A percentile compares a stretch with the other conserved stretches of the same genome.
These are phyloP conservation scores for Desmodesmus armatus DNA, from an alignment of 139 green algal species.

Conservation along the genomic window DNA sequence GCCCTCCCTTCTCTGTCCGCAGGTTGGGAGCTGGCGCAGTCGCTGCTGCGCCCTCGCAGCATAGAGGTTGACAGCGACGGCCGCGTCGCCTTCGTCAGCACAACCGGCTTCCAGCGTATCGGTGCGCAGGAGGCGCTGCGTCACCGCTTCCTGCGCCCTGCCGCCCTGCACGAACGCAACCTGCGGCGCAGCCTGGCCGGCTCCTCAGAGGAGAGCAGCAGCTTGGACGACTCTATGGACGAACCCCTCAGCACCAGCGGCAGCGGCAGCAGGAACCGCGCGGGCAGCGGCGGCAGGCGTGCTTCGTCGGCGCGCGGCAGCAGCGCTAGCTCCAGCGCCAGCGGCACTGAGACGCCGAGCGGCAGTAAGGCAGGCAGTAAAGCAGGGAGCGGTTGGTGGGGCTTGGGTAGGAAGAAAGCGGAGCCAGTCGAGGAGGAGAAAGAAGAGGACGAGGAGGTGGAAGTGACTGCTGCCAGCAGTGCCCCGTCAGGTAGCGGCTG, in stretches of 20 bases:
- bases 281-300: not conserved
- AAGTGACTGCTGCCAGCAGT: not conserved
- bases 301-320: too few species aligned
- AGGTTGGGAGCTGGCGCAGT: constrained; percentile 71
- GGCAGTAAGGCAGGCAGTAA: constrained; percentile 5
- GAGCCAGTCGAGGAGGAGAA: not conserved
- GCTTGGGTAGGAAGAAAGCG: not conserved
- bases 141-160: constrained; percentile 35
- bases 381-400: constrained; percentile 34
- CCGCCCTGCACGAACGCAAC: not conserved
- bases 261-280: constrained; percentile 26
- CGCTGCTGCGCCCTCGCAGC: constrained; percentile 69
- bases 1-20: too few species aligned
- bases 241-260: not conserved
- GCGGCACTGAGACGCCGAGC: not conserved
- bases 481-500: too few species aligned
- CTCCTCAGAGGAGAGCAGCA: not conserved
- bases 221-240: not conserved
- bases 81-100: constrained; percentile 64
- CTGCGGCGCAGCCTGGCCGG: not conserved
- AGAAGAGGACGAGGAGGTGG: constrained; percentile 8
- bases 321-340: not conserved
- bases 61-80: constrained; percentile 58
- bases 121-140: constrained; percentile 5
- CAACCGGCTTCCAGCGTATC: constrained; percentile 1